Evolutionary conservation across 2,329 filamentous ascomycete species (phyloP), one percentile per base, ranked within the genome.

Genomic region (Cercospora sp.): DNA sequence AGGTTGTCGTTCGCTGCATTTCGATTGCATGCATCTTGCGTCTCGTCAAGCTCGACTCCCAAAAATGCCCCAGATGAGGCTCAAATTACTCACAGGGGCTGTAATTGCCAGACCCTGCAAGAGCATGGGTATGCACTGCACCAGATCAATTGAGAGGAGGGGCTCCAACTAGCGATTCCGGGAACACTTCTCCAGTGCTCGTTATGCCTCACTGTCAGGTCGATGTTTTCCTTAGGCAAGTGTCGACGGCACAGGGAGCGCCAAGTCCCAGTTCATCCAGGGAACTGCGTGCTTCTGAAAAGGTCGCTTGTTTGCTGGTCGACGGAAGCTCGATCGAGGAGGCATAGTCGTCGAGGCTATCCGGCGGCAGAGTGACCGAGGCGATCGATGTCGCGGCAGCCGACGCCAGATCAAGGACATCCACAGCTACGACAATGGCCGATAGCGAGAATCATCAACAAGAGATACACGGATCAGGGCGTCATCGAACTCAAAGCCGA

Each of bases 401-500:
- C 36, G 18, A 28, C 59, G 12, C 59, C 59, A 16, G 59, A 45
- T 0, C 23, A 42, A 16, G 9, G 12, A 26, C 4, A 61, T 23
- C 59, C 59, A 16, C 59, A 16, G 45, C 36, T 18, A 13, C 36
- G 5, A 8, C 33, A 45, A 16, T 61, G 59, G 59, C 59, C 18
- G 16, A 26, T 61, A 16, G 23, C 59, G 16, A 16, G 18, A 48
- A 48, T 61, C 8, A 10, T 26, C 13, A 36, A 61, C 13, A 61
- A 61, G 23, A 23, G 59, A 26, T 61, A 61, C 10, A 61, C 59
- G 4, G 59, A 61, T 9, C 31, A 61, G 18, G 59, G 59, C 16
- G 59, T 45, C 12, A 61, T 61, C 13, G 59, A 61, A 9, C 59
- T 61, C 10, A 18, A 28, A n/a, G 59, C 59, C 20, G 33, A 61